phyloP scores from a whole-genome alignment of 2,329 filamentous ascomycete species.

The Fusarium proliferatum region DNA sequence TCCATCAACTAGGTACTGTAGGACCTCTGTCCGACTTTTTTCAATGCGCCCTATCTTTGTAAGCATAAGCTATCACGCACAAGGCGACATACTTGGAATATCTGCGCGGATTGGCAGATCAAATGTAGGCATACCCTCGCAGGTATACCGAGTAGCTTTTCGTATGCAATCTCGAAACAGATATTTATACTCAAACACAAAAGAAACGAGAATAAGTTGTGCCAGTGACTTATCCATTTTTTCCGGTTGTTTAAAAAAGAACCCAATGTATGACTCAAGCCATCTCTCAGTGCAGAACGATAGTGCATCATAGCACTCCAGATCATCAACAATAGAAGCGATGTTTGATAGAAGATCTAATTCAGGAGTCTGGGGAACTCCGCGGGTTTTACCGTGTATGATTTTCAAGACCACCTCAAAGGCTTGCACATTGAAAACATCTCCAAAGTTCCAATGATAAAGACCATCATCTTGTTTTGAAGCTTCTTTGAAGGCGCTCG shows the following conservation, averaged over 20 bases:
- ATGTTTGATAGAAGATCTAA: neutral
- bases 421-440: neutral
- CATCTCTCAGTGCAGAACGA: neutral
- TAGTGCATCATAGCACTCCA: neutral
- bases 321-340: neutral
- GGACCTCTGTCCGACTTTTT: neutral
- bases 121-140: neutral
- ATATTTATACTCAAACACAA: neutral
- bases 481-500: neutral
- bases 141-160: neutral
- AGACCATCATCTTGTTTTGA: neutral
- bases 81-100: neutral
- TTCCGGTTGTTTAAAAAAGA: no score
- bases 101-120: neutral
- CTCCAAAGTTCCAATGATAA: neutral
- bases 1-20: rapidly evolving
- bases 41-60: neutral
- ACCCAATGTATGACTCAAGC: no score
- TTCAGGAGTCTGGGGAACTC: rapidly evolving
- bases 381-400: neutral
- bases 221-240: neutral
- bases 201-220: neutral
- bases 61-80: neutral
- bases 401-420: neutral
- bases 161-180: rapidly evolving